Base-by-base conservation (phyloP, 192 early-diverging fungal species). In the Geosiphon pyriformis region DNA sequence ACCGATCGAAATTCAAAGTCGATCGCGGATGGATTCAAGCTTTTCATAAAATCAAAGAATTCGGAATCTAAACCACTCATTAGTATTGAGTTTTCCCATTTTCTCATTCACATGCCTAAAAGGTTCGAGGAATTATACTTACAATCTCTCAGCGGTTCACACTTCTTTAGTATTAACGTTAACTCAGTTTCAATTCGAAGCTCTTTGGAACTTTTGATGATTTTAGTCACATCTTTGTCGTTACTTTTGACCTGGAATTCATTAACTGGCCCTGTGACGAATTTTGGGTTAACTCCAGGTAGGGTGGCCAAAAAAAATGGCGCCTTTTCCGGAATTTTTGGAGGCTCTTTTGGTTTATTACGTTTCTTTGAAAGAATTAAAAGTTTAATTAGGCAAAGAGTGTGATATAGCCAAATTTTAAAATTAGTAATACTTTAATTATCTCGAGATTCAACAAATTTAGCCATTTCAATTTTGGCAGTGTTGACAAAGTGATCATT, bases 241-340 rank as follows among this genome's bases (percentile, higher is more conserved):
- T 72, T 68, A 50, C 71, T 72, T 17, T 69, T 61, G 12, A 62
- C 49, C n/a, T n/a, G n/a, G n/a, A n/a, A n/a, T n/a, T n/a, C n/a
- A n/a, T n/a, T n/a, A n/a, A n/a, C n/a, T n/a, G n/a, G n/a, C n/a
- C n/a, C n/a, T 8, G 76, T 60, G 35, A 81, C 82, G 71, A 91
- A 93, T 47, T 83, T 88, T 49, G 85, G 86, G 34, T 82, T 78
- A 12, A 83, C 80, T 51, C 88, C 93, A 27, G 85, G 74, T 3
- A 92, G 62, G 0, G 93, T 92, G 11, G 88, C 88, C 69, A 98
- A 75, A 78, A 98, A 98, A 83, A 98, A 98, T 25, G 95, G 94
- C 18, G 94, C 91, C 48, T 85, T 84, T 69, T 95, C 93, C 20
- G 92, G 91, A 12, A 83, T 81, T 70, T 93, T 91, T n/a, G 92